phyloP scores from a whole-genome alignment of 1,284 basidiomycete species.

The Phellopilus nigrolimitatus region DNA sequence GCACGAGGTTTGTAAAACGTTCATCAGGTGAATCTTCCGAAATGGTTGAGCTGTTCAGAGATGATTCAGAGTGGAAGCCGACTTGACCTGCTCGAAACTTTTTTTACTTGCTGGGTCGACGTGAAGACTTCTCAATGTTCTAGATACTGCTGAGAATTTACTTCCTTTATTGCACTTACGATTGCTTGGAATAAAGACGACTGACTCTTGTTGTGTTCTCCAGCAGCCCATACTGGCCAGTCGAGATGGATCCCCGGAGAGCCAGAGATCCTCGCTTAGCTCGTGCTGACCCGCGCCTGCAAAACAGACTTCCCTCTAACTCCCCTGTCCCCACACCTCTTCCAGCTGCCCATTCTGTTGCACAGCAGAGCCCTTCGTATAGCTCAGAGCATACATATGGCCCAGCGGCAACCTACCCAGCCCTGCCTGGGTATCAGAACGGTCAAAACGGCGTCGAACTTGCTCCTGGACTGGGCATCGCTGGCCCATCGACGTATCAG shows the following conservation, averaged over 20 bases:
- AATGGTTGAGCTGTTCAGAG: slow-evolving; percentile 30
- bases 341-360: slow-evolving; percentile 21
- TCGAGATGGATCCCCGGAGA: slow-evolving; percentile 69
- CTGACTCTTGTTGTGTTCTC: slow-evolving; percentile 7
- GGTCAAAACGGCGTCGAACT: slow-evolving; percentile 8
- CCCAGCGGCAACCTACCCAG: neutral
- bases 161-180: slow-evolving; percentile 19
- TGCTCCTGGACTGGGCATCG: neutral
- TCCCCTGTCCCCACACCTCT: slow-evolving; percentile 31
- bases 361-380: neutral
- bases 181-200: neutral
- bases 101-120: slow-evolving; percentile 48
- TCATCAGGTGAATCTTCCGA: slow-evolving; percentile 1
- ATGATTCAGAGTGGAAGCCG: slow-evolving; percentile 89
- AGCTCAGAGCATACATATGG: neutral
- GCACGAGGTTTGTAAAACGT: slow-evolving; percentile 61
- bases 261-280: slow-evolving; percentile 73
- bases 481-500: slow-evolving; percentile 29
- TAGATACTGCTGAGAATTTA: slow-evolving; percentile 78
- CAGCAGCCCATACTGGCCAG: neutral
- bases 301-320: slow-evolving; percentile 41
- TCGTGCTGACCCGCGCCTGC: slow-evolving; percentile 61
- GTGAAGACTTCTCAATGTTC: slow-evolving; percentile 73
- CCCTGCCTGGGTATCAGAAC: slow-evolving; percentile 1
- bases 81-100: slow-evolving; percentile 48